Base-by-base conservation (phyloP, 2,329 filamentous ascomycete species). In the Alternaria conjuncta region DNA sequence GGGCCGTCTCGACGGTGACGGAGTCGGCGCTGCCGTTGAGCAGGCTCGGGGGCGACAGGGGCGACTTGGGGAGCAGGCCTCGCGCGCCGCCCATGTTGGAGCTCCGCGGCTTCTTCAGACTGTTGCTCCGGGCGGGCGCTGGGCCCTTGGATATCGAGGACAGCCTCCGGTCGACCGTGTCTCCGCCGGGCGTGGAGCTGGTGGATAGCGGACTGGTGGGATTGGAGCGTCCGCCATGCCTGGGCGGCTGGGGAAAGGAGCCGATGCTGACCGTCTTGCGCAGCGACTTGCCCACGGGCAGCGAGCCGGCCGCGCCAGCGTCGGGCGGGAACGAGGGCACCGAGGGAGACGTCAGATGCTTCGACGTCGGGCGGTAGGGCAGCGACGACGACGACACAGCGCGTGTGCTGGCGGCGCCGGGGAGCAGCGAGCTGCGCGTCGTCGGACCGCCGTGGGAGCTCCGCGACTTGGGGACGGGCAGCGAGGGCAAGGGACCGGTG, bases 221-320 rank as follows among this genome's bases (percentile, higher is more conserved):
- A 57, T 66, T 71, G 11, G 67, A 66, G 25, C 69, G 59, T 47
- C 82, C 85, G 57, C 86, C 86, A 51, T 89, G 88, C 70, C 90
- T 90, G 13, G 95, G 95, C 13, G 95, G 95, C 68, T 97, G 92
- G 28, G 95, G 95, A 75, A 98, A 97, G 1, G 93, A 90, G 76
- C 94, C 95, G 75, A 97, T 97, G 84, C 94, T 97, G 74, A 97
- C 91, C 1, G 92, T 92, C 81, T 96, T 96, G 66, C 94, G 89
- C 59, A 97, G 81, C 1, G 90, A 88, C 79, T 90, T 94, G 25
- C 89, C 88, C 1, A 76, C 68, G 4, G 79, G 74, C 12, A 75
- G 64, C 9, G 71, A 63, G 8, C 71, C 69, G 3, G 69, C 62
- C 6, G 74, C 63, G 4, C 87, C 83, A 30, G 79, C 74, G 20